Percentiles rank a stretch among this genome's conserved stretches.
Evolutionary conservation across 2,329 filamentous ascomycete species (phyloP).

Genomic region (Penicillium sp.): DNA sequence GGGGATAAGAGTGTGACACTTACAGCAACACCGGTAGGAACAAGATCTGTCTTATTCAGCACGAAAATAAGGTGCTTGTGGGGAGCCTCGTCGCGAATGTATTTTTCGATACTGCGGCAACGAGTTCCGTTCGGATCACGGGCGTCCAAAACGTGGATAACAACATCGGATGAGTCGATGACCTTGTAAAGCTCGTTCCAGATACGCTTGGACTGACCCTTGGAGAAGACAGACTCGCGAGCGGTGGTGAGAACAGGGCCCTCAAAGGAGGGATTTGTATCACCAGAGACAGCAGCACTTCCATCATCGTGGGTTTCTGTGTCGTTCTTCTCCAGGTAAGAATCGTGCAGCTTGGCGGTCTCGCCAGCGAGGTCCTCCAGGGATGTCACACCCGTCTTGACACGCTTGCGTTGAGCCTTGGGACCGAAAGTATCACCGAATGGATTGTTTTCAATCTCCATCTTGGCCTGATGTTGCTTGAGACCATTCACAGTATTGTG

Average conservation of each 20-base stretch:
- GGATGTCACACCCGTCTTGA: conserved; percentile 82
- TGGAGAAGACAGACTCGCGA: conserved; percentile 85
- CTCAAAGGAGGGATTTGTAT: conserved; percentile 42
- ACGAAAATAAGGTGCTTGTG: conserved; percentile 95
- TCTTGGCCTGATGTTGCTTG: conserved; percentile 91
- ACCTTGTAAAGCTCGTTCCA: conserved; percentile 98
- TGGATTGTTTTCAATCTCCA: conserved; percentile 81
- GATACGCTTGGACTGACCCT: conserved; percentile 92
- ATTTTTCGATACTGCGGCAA: conserved; percentile 88
- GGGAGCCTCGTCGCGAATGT: conserved; percentile 85
- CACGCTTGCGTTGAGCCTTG: conserved; percentile 87
- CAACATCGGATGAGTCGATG: conserved; percentile 91
- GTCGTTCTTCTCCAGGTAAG: conserved; percentile 76
- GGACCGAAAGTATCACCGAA: conserved; percentile 90
- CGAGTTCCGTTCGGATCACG: conserved; percentile 86
- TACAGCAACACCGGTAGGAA: conserved; percentile 92
- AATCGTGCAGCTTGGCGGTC: conserved; percentile 75
- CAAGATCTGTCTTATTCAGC: conserved; percentile 87
- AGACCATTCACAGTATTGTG: conserved; percentile 67
- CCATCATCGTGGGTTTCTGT: conserved; percentile 75
- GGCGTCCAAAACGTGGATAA: conserved; percentile 91
- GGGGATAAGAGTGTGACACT: conserved; percentile 49
- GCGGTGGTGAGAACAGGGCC: conserved; percentile 54
- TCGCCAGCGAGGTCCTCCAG: conserved; percentile 78
- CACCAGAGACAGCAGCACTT: conserved; percentile 57